Evolutionary conservation across 2,329 filamentous ascomycete species (phyloP).

Genomic region (Fonsecaea monophora): DNA sequence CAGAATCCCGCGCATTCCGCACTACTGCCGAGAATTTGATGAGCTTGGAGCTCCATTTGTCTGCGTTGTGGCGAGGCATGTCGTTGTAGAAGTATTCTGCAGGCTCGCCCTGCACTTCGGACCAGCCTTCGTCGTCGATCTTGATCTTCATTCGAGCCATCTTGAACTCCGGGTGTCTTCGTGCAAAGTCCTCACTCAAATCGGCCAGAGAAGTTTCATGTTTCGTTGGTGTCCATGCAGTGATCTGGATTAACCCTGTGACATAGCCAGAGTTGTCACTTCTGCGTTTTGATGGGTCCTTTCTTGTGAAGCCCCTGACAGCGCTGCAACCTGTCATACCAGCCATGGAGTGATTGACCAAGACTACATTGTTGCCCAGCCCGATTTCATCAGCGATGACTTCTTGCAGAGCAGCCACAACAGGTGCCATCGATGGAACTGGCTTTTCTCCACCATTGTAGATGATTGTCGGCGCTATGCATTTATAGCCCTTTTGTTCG

Average conservation of each 20-base stretch:
- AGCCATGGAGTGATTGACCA: constrained; percentile 30
- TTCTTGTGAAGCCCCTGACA: constrained; percentile 25
- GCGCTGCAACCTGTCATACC: constrained; percentile 25
- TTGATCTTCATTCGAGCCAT: constrained; percentile 43
- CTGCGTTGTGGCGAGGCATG: constrained; percentile 52
- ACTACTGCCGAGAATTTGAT: constrained; percentile 52
- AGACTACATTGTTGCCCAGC: constrained; percentile 25
- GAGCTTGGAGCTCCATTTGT: constrained; percentile 53
- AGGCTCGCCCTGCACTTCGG: constrained; percentile 48
- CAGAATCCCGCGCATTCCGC: constrained; percentile 52
- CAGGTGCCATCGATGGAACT: constrained; percentile 12
- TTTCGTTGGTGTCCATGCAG: constrained; percentile 48
- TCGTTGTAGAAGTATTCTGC: constrained; percentile 60
- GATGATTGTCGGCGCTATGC: constrained; percentile 17
- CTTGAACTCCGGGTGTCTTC: constrained; percentile 53
- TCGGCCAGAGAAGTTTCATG: constrained; percentile 50
- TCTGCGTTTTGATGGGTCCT: constrained; percentile 17
- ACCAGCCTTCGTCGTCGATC: constrained; percentile 49
- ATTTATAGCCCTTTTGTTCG: constrained; percentile 17
- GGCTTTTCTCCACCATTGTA: constrained; percentile 18
- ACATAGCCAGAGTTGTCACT: constrained; percentile 46
- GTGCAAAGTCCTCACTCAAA: constrained; percentile 38
- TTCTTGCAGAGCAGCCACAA: constrained; percentile 12
- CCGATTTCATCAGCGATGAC: constrained; percentile 20
- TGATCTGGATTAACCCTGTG: constrained; percentile 54